Conservation (phyloP, 2,329 filamentous ascomycete species). For the Colletotrichum higginsianum region DNA sequence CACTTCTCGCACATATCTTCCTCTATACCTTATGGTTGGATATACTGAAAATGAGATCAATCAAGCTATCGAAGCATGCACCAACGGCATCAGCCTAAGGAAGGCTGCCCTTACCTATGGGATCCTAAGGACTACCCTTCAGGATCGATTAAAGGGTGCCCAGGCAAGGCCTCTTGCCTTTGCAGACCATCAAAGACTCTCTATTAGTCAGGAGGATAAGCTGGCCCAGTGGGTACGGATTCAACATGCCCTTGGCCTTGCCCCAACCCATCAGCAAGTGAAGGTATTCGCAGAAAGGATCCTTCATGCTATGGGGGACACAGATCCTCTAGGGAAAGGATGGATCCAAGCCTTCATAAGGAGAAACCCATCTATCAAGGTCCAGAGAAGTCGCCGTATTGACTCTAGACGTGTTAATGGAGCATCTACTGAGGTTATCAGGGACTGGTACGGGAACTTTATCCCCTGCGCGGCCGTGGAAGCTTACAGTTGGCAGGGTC, state of each 20-base stretch:
- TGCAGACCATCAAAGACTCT: too few relatives aligned
- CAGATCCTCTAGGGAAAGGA: slow-evolving; percentile 1
- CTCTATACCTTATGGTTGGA: background rate
- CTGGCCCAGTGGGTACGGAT: slow-evolving; percentile 27
- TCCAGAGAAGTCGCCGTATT: too few relatives aligned
- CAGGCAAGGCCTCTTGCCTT: too few relatives aligned
- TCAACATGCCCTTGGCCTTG: slow-evolving; percentile 27
- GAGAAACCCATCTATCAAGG: too few relatives aligned
- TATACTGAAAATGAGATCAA: background rate
- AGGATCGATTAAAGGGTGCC: too few relatives aligned
- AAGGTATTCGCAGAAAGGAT: slow-evolving; percentile 24
- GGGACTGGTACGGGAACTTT: too few relatives aligned
- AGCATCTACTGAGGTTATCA: slow-evolving; percentile 15
- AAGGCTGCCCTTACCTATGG: too few relatives aligned
- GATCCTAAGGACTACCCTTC: too few relatives aligned
- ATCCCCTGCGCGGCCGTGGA: too few relatives aligned
- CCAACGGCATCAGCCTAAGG: slow-evolving; percentile 34
- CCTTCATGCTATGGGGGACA: background rate
- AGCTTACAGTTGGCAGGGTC: too few relatives aligned
- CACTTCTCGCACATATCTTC: background rate
- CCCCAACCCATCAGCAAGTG: slow-evolving; percentile 23
- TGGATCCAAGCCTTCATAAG: slow-evolving; percentile 32
- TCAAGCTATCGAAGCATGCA: slow-evolving; percentile 28
- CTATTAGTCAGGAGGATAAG: slow-evolving; percentile 12
- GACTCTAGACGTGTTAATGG: too few relatives aligned